Evolutionary conservation across 148 eudicot species (phyloP).

Genomic region (Camellia granthamiana): DNA sequence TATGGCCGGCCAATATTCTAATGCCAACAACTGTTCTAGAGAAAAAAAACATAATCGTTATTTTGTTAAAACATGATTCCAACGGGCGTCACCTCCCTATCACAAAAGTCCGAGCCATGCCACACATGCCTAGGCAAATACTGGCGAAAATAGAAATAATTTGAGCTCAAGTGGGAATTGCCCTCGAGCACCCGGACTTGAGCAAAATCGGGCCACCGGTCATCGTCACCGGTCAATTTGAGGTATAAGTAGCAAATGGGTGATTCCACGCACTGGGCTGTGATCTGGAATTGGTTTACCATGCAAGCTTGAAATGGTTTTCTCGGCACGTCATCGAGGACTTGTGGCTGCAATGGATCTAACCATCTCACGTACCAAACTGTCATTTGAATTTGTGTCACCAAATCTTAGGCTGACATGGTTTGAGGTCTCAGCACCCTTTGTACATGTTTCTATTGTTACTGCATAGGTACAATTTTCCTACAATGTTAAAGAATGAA

Average conservation of each 20-base stretch:
- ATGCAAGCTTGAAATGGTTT: constrained; percentile 63
- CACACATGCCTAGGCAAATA: constrained; percentile 49
- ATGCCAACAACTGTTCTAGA: too few relatives aligned
- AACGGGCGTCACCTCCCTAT: constrained; percentile 45
- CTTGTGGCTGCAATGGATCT: constrained; percentile 48
- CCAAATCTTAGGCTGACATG: constrained; percentile 55
- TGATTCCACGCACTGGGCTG: constrained; percentile 43
- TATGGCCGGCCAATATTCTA: too few relatives aligned
- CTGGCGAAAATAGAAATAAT: constrained; percentile 44
- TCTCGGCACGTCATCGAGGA: constrained; percentile 48
- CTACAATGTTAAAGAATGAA: constrained; percentile 15
- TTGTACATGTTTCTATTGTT: constrained; percentile 48
- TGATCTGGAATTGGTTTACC: constrained; percentile 49
- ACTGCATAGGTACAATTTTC: constrained; percentile 52
- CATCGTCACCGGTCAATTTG: constrained; percentile 42
- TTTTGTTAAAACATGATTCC: constrained; percentile 18
- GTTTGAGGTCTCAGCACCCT: constrained; percentile 49
- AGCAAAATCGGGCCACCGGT: constrained; percentile 61
- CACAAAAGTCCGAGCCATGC: constrained; percentile 62
- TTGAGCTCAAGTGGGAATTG: constrained; percentile 34
- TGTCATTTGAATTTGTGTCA: constrained; percentile 43
- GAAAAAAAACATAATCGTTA: too few relatives aligned
- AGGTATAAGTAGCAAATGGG: constrained; percentile 54
- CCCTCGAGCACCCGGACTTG: constrained; percentile 38
- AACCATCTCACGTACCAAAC: constrained; percentile 40